Percentiles rank a stretch among this genome's conserved stretches.
phyloP scores from a whole-genome alignment of 2,329 filamentous ascomycete species.

The Stenocarpella maydis region DNA sequence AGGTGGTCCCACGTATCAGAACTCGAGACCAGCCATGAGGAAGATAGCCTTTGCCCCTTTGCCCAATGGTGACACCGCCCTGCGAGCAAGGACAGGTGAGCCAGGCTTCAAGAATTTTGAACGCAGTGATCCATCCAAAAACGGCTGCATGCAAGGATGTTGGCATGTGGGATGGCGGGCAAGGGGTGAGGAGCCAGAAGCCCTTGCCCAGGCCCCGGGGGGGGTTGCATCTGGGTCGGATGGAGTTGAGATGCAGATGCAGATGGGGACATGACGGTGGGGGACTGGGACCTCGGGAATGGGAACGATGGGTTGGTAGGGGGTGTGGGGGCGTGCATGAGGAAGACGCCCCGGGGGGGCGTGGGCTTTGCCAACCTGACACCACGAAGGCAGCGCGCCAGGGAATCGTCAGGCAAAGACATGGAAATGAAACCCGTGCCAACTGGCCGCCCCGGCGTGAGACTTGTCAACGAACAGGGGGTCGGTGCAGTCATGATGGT shows the following conservation, averaged over 20 bases:
- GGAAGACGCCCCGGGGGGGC: neutral
- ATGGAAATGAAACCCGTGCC: slow-evolving; percentile 17
- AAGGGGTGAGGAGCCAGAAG: slow-evolving; percentile 32
- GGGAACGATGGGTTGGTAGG: slow-evolving; percentile 19
- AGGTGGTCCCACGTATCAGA: slow-evolving; percentile 34
- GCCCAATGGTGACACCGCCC: slow-evolving; percentile 34
- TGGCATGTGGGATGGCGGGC: slow-evolving; percentile 33
- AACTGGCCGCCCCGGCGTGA: slow-evolving; percentile 23
- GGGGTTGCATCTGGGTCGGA: slow-evolving; percentile 35
- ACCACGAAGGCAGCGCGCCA: slow-evolving; percentile 14
- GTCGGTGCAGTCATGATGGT: slow-evolving; percentile 32
- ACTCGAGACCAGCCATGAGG: slow-evolving; percentile 32
- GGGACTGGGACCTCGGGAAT: slow-evolving; percentile 30
- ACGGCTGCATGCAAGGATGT: slow-evolving; percentile 31
- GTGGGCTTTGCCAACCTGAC: slow-evolving; percentile 15
- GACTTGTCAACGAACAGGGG: slow-evolving; percentile 19
- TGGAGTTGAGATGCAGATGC: slow-evolving; percentile 36
- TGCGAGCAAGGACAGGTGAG: slow-evolving; percentile 31
- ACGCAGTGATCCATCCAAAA: slow-evolving; percentile 28
- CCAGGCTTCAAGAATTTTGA: slow-evolving; percentile 16
- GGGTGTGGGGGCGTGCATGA: slow-evolving; percentile 28
- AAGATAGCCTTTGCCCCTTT: slow-evolving; percentile 25
- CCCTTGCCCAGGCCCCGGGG: slow-evolving; percentile 35
- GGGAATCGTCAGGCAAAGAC: slow-evolving; percentile 9
- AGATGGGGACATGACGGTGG: slow-evolving; percentile 35